Conservation (phyloP, 2,329 filamentous ascomycete genomes). For the Ophiostoma australiae region DNA sequence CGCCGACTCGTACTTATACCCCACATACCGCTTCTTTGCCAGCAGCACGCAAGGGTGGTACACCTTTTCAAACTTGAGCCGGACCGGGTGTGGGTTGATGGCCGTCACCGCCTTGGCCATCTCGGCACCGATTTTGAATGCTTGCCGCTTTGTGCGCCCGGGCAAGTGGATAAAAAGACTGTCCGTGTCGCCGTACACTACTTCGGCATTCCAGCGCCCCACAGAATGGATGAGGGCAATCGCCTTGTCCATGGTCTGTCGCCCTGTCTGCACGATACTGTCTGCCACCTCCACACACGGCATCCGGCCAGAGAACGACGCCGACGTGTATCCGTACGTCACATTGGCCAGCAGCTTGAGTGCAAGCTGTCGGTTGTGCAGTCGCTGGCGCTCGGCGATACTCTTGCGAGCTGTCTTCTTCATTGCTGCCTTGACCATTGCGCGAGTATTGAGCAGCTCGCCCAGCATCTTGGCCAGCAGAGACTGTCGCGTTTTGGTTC, state of each 20-base stretch:
- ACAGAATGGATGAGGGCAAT: conserved; percentile 90
- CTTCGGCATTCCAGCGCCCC: conserved; percentile 84
- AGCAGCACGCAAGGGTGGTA: conserved; percentile 92
- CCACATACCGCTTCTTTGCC: conserved; percentile 96
- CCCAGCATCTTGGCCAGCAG: conserved; percentile 93
- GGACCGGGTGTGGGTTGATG: conserved; percentile 84
- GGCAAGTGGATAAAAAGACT: conserved; percentile 88
- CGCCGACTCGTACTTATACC: conserved; percentile 86
- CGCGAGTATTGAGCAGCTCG: conserved; percentile 89
- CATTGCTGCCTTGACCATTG: conserved; percentile 98
- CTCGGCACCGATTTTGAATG: conserved; percentile 87
- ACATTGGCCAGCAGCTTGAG: conserved; percentile 98
- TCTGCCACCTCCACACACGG: conserved; percentile 97
- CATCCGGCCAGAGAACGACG: conserved; percentile 95
- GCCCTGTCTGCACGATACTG: conserved; percentile 92
- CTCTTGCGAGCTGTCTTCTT: conserved; percentile 67
- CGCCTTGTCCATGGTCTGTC: conserved; percentile 89
- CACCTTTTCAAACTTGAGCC: conserved; percentile 97
- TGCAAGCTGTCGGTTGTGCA: conserved; percentile 87
- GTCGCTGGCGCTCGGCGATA: conserved; percentile 71
- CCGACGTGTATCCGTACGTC: conserved; percentile 96
- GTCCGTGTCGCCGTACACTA: conserved; percentile 97
- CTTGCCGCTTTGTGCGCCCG: conserved; percentile 78
- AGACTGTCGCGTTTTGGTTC: conserved; percentile 78
- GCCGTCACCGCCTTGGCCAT: conserved; percentile 83